These are phyloP conservation scores for Beauveria caledonica DNA, from an alignment of 2,329 filamentous ascomycete genomes.

Conservation along the genomic window DNA sequence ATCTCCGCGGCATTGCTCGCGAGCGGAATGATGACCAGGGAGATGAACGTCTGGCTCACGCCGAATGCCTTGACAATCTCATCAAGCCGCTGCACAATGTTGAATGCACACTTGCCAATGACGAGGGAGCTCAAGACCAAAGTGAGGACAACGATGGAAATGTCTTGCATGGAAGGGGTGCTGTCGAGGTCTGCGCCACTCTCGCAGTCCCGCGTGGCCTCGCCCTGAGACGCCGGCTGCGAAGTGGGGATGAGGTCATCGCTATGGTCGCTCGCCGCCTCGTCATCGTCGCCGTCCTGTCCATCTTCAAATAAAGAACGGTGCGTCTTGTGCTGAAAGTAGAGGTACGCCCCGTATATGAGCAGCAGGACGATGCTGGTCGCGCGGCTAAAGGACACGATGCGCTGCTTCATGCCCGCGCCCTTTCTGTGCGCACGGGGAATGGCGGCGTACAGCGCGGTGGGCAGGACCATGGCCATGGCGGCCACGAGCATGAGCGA, in stretches of 20 bases:
- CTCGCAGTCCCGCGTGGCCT: not conserved
- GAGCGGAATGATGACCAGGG: constrained; percentile 14
- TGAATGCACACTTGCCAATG: constrained; percentile 12
- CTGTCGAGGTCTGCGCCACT: not conserved
- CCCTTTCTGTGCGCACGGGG: not conserved
- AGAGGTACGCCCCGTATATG: constrained; percentile 13
- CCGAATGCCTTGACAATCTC: constrained; percentile 6
- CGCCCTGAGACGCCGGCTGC: not conserved
- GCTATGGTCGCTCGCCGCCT: not conserved
- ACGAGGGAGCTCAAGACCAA: constrained; percentile 2
- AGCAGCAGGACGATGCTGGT: constrained; percentile 12
- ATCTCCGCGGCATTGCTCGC: constrained; percentile 14
- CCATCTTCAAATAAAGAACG: constrained; percentile 11
- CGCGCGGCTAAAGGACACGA: constrained; percentile 14
- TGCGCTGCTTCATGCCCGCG: constrained; percentile 8
- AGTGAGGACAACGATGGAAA: not conserved
- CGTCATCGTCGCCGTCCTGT: not conserved
- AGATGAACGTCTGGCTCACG: constrained; percentile 14
- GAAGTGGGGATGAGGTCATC: constrained; percentile 4
- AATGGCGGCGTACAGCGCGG: constrained; percentile 12
- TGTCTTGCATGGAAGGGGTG: constrained; percentile 11
- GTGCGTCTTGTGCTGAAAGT: constrained; percentile 15
- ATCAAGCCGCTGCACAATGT: constrained; percentile 12
- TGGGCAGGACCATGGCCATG: constrained; percentile 14
- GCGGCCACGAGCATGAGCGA: constrained; percentile 15